Percentiles rank a stretch among this genome's conserved stretches.
Conservation (phyloP, 306 rosid genomes). For the Canavalia gladiata region DNA sequence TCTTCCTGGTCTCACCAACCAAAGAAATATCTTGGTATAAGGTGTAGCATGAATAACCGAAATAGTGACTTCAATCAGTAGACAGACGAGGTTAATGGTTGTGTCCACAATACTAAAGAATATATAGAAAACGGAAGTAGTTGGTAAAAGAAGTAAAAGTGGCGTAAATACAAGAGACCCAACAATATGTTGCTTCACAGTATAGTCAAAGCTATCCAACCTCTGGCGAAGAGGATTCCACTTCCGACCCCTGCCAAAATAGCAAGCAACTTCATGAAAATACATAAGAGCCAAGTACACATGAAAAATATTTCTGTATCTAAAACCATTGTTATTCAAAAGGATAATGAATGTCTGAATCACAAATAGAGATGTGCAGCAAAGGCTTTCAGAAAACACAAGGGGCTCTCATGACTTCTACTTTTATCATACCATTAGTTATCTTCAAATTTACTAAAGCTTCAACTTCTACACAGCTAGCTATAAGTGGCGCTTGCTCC, state of each 20-base stretch:
- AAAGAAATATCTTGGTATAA: constrained; percentile 71
- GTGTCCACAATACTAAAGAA: constrained; percentile 83
- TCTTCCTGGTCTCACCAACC: constrained; percentile 75
- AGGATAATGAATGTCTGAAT: constrained; percentile 11
- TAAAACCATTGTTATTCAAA: constrained; percentile 34
- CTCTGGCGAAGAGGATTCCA: constrained; percentile 97
- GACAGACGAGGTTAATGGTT: constrained; percentile 67
- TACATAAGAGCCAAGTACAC: constrained; percentile 17
- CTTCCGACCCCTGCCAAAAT: constrained; percentile 85
- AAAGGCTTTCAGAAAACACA: constrained; percentile 38
- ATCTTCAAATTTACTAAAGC: constrained; percentile 30
- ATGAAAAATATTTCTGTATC: constrained; percentile 25
- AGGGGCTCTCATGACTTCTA: constrained; percentile 29
- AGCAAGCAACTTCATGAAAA: constrained; percentile 42
- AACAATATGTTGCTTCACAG: constrained; percentile 87
- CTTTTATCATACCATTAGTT: constrained; percentile 5
- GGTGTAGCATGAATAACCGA: constrained; percentile 91
- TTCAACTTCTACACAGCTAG: constrained; percentile 31
- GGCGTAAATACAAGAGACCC: constrained; percentile 93
- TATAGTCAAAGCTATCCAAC: constrained; percentile 92
- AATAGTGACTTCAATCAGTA: constrained; percentile 71
- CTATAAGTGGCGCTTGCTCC: constrained; percentile 34
- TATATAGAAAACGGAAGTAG: constrained; percentile 89
- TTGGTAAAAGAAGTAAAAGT: constrained; percentile 84
- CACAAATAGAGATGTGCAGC: constrained; percentile 34